Conservation (phyloP, 352 stramenopile genomes). For the Globisporangium apiculatum region DNA sequence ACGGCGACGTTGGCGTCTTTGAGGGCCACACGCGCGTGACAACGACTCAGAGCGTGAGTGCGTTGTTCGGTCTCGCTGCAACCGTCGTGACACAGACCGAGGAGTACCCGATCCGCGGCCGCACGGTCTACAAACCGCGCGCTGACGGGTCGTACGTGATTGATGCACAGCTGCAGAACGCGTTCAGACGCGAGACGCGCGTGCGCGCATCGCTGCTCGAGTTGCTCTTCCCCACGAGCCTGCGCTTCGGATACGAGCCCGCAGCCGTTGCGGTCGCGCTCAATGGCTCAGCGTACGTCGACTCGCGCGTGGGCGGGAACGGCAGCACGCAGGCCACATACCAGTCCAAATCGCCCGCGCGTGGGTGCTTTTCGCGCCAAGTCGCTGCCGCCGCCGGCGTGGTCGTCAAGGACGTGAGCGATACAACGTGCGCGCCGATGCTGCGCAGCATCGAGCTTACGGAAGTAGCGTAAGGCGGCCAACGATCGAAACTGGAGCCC, state of each 20-base stretch:
- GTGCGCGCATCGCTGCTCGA: slow-evolving; percentile 13
- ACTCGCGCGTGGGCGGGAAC: slow-evolving; percentile 33
- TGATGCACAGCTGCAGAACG: slow-evolving; percentile 34
- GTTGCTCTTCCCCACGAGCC: slow-evolving; percentile 11
- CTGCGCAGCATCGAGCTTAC: neutral
- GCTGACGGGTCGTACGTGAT: slow-evolving; percentile 30
- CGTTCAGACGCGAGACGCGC: slow-evolving; percentile 24
- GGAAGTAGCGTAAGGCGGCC: neutral
- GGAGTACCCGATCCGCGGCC: slow-evolving; percentile 44
- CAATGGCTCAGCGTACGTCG: slow-evolving; percentile 18
- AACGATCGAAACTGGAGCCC: too few relatives aligned
- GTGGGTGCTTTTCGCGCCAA: slow-evolving; percentile 27
- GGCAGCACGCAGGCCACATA: slow-evolving; percentile 23
- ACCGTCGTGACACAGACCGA: slow-evolving; percentile 25
- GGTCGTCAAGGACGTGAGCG: slow-evolving; percentile 17
- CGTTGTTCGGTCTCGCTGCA: slow-evolving; percentile 7
- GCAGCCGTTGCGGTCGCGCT: slow-evolving; percentile 23
- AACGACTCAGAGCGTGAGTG: slow-evolving; percentile 24
- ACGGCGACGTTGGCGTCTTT: slow-evolving; percentile 41
- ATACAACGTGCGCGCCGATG: slow-evolving; percentile 1
- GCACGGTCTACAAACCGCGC: slow-evolving; percentile 34
- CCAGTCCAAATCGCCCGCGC: slow-evolving; percentile 11
- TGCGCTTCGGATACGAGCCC: slow-evolving; percentile 19
- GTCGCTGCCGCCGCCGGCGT: slow-evolving; percentile 14
- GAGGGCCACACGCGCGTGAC: slow-evolving; percentile 29